Conservation (phyloP, 1,284 basidiomycete genomes). For the Ceratobasidium sp. region DNA sequence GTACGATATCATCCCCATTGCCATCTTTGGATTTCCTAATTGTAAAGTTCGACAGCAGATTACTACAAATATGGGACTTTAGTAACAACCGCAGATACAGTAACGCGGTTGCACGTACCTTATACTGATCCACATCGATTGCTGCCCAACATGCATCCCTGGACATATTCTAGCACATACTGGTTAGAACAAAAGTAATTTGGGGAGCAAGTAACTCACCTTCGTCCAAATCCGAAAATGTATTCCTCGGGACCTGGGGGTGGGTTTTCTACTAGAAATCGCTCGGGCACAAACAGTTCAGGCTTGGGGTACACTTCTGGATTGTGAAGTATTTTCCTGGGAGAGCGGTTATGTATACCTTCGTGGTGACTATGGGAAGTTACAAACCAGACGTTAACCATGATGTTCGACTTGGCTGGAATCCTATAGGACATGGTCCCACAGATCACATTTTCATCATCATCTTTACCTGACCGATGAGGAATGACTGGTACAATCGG, state of each 20-base stretch:
- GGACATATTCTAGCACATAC: not conserved
- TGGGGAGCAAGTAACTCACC: not conserved
- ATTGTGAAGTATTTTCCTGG: slow-evolving; percentile 70
- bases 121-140: slow-evolving; percentile 13
- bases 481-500: not conserved
- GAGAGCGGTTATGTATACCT: not conserved
- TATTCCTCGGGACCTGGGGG: slow-evolving; percentile 45
- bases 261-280: slow-evolving; percentile 86
- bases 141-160: too few species aligned
- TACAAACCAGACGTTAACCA: too few species aligned
- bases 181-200: not conserved
- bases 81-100: too few species aligned
- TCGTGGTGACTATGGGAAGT: not conserved
- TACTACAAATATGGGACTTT: not conserved
- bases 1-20: slow-evolving; percentile 12
- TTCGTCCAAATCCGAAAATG: slow-evolving; percentile 14
- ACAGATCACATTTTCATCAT: too few species aligned
- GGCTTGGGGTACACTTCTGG: slow-evolving; percentile 87
- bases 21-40: slow-evolving; percentile 21
- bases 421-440: too few species aligned
- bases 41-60: slow-evolving; percentile 8
- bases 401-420: too few species aligned
- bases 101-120: not conserved
- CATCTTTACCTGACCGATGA: slow-evolving; percentile 2
- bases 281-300: slow-evolving; percentile 84